A percentile compares a stretch with the other conserved stretches of the same genome.
These are phyloP conservation scores for Zarea fungicola DNA, from an alignment of 2,329 filamentous ascomycete species.

Conservation along the genomic window DNA sequence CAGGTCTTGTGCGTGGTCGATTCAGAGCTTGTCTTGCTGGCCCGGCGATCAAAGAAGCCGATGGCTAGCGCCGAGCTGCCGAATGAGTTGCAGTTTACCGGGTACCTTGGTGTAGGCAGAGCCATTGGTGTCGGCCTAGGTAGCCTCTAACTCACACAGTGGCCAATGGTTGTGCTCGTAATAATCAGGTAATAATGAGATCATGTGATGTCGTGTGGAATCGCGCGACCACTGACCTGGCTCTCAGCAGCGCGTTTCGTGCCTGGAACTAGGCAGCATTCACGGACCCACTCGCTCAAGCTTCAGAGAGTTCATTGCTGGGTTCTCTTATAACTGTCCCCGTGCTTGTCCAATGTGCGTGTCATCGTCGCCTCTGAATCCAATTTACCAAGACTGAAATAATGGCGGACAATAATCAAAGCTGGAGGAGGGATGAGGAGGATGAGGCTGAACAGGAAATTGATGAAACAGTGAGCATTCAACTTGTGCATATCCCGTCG, in stretches of 20 bases:
- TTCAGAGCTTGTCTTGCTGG: conserved; percentile 6
- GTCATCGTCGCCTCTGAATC: background rate
- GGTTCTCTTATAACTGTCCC: background rate
- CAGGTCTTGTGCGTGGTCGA: background rate
- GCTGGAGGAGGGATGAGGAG: conserved; percentile 50
- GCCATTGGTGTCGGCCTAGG: background rate
- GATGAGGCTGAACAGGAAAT: conserved; percentile 58
- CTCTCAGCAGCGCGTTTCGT: conserved; percentile 6
- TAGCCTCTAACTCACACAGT: background rate
- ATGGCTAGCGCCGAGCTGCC: conserved; percentile 5
- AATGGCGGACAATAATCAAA: conserved; percentile 32
- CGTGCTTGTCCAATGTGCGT: background rate
- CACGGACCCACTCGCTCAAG: conserved; percentile 1
- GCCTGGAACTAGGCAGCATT: conserved; percentile 12
- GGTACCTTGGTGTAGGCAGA: background rate
- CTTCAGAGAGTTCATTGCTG: background rate
- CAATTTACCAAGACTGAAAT: background rate
- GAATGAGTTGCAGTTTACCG: conserved; percentile 3
- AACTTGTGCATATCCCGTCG: background rate
- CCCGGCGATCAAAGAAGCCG: conserved; percentile 8
- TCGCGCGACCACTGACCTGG: background rate
- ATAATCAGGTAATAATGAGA: conserved; percentile 3
- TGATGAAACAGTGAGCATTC: conserved; percentile 54
- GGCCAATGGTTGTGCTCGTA: conserved; percentile 6
- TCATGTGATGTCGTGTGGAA: conserved; percentile 13